Evolutionary conservation across 2,329 filamentous ascomycete genomes (phyloP), one percentile per base, ranked within the genome.

Genomic region (Botrytis deweyae): DNA sequence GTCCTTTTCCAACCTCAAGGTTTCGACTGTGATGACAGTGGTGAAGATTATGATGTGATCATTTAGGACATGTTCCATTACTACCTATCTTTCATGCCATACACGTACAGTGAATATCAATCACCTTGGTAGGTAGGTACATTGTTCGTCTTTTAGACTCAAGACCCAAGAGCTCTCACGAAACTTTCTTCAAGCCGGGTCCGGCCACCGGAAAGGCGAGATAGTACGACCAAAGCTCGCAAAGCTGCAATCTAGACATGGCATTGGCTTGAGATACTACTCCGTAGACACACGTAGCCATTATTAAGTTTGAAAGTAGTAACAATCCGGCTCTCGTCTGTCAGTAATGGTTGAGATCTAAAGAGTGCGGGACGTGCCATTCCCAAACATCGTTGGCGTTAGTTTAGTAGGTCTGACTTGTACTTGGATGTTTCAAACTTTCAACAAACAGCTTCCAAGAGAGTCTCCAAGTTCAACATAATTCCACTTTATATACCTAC

Each of bases 381-480:
- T 36, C 12, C 29, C 12, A 66, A 46, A 46, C 42, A n/a, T 49
- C 42, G 42, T 49, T 14, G 42, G 20, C 9, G 18, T 65, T 65
- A 49, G 25, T 29, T 29, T 44, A 6, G 38, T 20, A 29, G n/a
- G 42, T 46, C 29, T 42, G n/a, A 58, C 14, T 29, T 65, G 40
- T 65, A 14, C 40, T 65, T 65, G 42, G 63, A 46, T 33, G 63
- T 65, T 65, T 65, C 52, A 55, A 55, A 55, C 52, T 55, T 29
- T 55, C 42, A 65, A 65, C 36, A 52, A n/a, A n/a, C 49, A 52
- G 44, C 36, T 67, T 67, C 33, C 64, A 52, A 67, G 44, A 67
- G 4, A 58, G 52, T 4, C 9, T 58, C 49, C 33, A 52, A 10
- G 16, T 38, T 22, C n/a, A 65, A 62, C 59, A 62, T 25, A 40